Base-by-base conservation (phyloP, 2,329 filamentous ascomycete genomes). In the Ceratocystis eucalypticola region DNA sequence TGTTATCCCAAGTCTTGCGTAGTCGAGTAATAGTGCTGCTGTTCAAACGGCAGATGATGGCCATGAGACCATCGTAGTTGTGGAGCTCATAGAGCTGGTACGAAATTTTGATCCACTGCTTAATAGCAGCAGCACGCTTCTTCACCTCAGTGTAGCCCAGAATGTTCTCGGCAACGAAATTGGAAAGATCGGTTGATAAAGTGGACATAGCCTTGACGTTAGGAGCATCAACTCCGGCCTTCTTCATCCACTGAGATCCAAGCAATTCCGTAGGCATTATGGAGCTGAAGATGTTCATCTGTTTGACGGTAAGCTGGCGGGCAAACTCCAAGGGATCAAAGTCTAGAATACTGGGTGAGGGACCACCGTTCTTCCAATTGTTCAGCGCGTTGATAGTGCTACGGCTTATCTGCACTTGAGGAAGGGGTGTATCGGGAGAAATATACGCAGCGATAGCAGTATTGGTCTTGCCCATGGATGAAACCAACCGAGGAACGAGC, bases 31-130 rank as follows among this genome's bases (percentile, higher is more conserved):
- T 93, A 71, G 91, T 93, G 17, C 92, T 96, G 67, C 89, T 92
- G 76, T 96, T 96, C 62, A 99, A 77, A 8, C 89, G 92, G 79
- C 92, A 96, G 72, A 96, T 91, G 71, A 99, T 96, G 6, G 94
- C 91, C 91, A 97, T 96, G 10, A 99, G 78, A 0, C 91, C 90
- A 73, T 99, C 93, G 71, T 96, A 99, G 77, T 99, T 99, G 77
- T 94, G 88, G 30, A 97, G 82, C 72, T 94, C 89, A 4, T 95
- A 79, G 70, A 91, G 96, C 71, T 89, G 89, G 71, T 88, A 83
- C 0, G 90, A 91, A 71, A 97, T 86, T 80, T 97, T 99, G 74
- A 96, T 89, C 94, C 94, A 99, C 71, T 97, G 92, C 78, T 99
- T 97, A 77, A 99, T 94, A 64, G 91, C 84, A 1, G 83, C 78